Conservation (phyloP, 2,329 filamentous ascomycete species). For the Fusarium sterilihyphosum region DNA sequence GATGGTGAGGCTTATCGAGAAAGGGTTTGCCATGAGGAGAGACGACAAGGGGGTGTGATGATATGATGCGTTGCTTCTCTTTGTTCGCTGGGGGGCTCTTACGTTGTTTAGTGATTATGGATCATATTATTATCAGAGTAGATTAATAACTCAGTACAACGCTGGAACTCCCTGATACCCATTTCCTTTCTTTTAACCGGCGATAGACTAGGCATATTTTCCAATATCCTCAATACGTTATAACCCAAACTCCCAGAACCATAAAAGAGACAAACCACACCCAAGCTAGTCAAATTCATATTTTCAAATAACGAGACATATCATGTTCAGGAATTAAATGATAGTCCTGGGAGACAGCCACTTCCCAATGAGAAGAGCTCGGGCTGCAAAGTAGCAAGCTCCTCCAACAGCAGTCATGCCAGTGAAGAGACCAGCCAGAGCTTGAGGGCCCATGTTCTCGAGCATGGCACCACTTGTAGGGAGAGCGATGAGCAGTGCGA, state of each 20-base stretch:
- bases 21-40: conserved; percentile 45
- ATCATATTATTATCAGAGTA: background rate
- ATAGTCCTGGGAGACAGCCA: conserved; percentile 35
- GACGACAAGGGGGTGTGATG: conserved; percentile 2
- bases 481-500: conserved; percentile 56
- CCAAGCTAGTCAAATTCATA: background rate
- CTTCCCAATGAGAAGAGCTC: conserved; percentile 39
- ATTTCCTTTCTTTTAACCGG: background rate
- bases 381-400: conserved; percentile 44
- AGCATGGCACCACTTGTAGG: conserved; percentile 58
- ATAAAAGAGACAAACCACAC: background rate
- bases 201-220: background rate
- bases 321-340: conserved; percentile 9
- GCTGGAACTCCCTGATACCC: background rate
- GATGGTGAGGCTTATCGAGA: conserved; percentile 43
- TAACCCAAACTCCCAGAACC: background rate
- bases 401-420: conserved; percentile 52
- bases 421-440: conserved; percentile 58
- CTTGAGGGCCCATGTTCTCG: conserved; percentile 54
- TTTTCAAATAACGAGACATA: background rate
- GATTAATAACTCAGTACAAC: background rate
- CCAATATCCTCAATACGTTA: background rate
- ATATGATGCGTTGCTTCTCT: background rate
- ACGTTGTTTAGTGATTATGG: background rate
- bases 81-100: too few relatives aligned